Evolutionary conservation across 1,284 basidiomycete species (phyloP).

Genomic region (Grifola frondosa): DNA sequence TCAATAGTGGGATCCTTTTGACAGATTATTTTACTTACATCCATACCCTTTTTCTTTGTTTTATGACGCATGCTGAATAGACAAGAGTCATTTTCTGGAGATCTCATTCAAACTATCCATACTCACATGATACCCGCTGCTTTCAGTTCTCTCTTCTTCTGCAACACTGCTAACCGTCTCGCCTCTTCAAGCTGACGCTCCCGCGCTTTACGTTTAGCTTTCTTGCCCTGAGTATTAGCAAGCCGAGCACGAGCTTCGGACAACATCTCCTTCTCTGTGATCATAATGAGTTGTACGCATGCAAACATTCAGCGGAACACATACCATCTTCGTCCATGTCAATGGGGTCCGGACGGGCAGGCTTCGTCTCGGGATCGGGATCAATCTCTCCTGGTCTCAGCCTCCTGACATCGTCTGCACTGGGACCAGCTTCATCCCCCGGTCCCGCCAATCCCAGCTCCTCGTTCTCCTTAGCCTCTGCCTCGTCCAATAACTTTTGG

Average conservation of each 20-base stretch:
- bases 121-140: slow-evolving; percentile 94
- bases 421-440: slow-evolving; percentile 75
- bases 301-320: slow-evolving; percentile 20
- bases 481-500: slow-evolving; percentile 96
- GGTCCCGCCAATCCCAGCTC: slow-evolving; percentile 89
- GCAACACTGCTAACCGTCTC: slow-evolving; percentile 88
- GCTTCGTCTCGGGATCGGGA: slow-evolving; percentile 98
- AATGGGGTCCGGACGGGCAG: slow-evolving; percentile 96
- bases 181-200: slow-evolving; percentile 97
- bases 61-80: slow-evolving; percentile 74
- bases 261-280: slow-evolving; percentile 97
- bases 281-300: neutral
- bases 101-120: neutral
- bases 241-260: slow-evolving; percentile 97
- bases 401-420: slow-evolving; percentile 87
- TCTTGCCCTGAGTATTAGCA: slow-evolving; percentile 99
- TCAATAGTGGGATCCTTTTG: neutral
- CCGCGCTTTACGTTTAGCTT: slow-evolving; percentile 97
- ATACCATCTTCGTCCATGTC: slow-evolving; percentile 99
- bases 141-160: slow-evolving; percentile 98
- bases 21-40: slow-evolving; percentile 52
- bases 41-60: slow-evolving; percentile 96
- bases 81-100: slow-evolving; percentile 9
- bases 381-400: slow-evolving; percentile 97
- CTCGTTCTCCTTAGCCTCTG: slow-evolving; percentile 92